Percentiles rank a stretch among this genome's conserved stretches.
phyloP scores from a whole-genome alignment of 495 filamentous ascomycete genomes.

The Penicillium bovifimosum region DNA sequence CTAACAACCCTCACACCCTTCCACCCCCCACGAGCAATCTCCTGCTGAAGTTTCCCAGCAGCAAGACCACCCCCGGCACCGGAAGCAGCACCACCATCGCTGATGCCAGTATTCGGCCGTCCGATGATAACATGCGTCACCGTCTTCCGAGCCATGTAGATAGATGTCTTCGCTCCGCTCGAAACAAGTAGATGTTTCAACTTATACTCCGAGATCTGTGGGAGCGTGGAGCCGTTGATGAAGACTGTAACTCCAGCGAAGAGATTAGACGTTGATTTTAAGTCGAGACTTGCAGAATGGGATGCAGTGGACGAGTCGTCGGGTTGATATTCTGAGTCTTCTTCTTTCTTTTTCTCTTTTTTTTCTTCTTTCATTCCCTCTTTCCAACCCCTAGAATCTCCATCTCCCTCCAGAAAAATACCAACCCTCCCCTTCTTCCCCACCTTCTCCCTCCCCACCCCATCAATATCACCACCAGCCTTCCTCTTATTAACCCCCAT shows the following conservation, averaged over 20 bases:
- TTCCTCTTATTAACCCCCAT: slow-evolving; percentile 29
- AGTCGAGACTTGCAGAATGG: background rate
- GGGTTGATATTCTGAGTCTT: background rate
- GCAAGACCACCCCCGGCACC: slow-evolving; percentile 76
- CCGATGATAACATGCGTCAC: slow-evolving; percentile 89
- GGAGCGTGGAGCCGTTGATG: slow-evolving; percentile 82
- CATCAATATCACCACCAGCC: slow-evolving; percentile 15
- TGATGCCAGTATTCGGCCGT: slow-evolving; percentile 40
- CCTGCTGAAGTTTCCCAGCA: slow-evolving; percentile 75
- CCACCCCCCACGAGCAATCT: slow-evolving; percentile 57
- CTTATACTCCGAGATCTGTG: slow-evolving; percentile 76
- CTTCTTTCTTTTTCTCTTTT: background rate
- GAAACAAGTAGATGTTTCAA: slow-evolving; percentile 71
- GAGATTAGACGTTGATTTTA: slow-evolving; percentile 32
- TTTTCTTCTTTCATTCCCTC: background rate
- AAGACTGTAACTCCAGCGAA: slow-evolving; percentile 69
- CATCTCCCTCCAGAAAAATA: no score
- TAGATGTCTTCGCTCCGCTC: slow-evolving; percentile 65
- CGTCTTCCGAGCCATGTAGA: slow-evolving; percentile 59
- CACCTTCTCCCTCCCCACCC: slow-evolving; percentile 12
- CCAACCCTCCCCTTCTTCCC: background rate
- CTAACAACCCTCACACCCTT: slow-evolving; percentile 71
- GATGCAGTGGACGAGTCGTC: background rate
- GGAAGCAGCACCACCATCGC: slow-evolving; percentile 15
- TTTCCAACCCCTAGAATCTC: no score